Evolutionary conservation across 2,329 filamentous ascomycete species (phyloP).

Genomic region (Ceratocystis diversiconidia): DNA sequence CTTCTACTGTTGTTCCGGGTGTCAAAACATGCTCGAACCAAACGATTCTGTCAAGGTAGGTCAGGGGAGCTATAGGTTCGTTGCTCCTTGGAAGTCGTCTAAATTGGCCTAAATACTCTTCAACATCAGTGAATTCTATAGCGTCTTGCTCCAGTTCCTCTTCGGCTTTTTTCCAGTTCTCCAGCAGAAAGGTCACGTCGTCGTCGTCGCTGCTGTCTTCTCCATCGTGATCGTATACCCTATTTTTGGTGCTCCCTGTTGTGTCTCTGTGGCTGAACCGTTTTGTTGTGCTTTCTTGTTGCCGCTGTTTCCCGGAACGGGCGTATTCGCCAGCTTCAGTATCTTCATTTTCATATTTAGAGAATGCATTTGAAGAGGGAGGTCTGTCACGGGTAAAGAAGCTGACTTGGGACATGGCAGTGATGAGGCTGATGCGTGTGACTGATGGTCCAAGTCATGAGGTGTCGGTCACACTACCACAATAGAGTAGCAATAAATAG

Average conservation of each 20-base stretch:
- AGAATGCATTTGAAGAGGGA: neutral
- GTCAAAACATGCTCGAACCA: constrained; percentile 7
- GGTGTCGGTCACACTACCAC: neutral
- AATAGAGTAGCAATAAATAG: no score
- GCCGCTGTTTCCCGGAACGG: neutral
- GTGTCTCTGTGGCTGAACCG: neutral
- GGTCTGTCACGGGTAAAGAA: constrained; percentile 8
- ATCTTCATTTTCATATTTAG: neutral
- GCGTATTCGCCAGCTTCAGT: neutral
- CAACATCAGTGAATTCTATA: constrained; percentile 26
- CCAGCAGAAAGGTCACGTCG: constrained; percentile 11
- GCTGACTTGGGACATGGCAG: constrained; percentile 12
- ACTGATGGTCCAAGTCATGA: neutral
- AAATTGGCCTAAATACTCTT: constrained; percentile 17
- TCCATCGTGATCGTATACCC: neutral
- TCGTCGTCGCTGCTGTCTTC: neutral
- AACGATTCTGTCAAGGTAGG: neutral
- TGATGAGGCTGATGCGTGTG: neutral
- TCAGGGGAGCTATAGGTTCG: neutral
- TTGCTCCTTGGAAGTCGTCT: constrained; percentile 5
- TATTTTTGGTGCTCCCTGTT: neutral
- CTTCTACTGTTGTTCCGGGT: constrained; percentile 8
- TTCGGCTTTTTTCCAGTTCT: constrained; percentile 10
- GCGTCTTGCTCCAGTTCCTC: constrained; percentile 20
- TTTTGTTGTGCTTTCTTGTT: neutral